Evolutionary conservation across 345 rosid species (phyloP), one percentile per base, ranked within the genome.

Genomic region (Eucalyptus cladocalyx): DNA sequence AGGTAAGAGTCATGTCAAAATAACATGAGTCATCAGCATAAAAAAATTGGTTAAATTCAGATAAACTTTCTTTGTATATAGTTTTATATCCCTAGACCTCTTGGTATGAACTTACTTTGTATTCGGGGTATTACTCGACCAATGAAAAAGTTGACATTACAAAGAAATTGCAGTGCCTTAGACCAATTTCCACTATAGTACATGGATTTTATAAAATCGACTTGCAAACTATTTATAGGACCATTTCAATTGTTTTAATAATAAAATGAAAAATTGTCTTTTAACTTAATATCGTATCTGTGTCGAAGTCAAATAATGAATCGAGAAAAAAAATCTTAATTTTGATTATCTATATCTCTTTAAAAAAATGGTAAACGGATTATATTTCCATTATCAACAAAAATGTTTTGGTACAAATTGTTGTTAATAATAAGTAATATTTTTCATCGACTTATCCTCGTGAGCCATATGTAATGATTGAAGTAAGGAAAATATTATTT

Each of bases 311-410:
- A 67, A 67, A 32, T 32, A 32, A 67, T n/a, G 6, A 67, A 67
- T 67, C 3, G 3, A 67, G 42, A 15, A 53, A 53, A 53, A 53
- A 53, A 8, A 53, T 53, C 15, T 23, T 37, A 19, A 37, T 18
- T 37, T 37, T 10, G 14, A 72, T 37, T 7, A 16, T 67, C 8
- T 8, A 16, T 62, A n/a, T 30, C 37, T 62, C 72, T 15, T 65
- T 0, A 17, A 69, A 32, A 32, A 10, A 69, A 53, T 8, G 11
- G 0, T 67, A 19, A 6, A 2, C 2, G 1, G 0, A 17, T 0
- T 34, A 34, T 72, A 72, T 72, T 72, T 24, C 2, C 26, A 5
- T 37, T 19, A 72, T 37, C 1, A 19, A 72, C 0, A 72, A 19
- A 72, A 34, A 19, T 34, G 2, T 34, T 34, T 32, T 5, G 0